Percentiles rank a stretch among this genome's conserved stretches.
These are phyloP conservation scores for Russula ochroleuca DNA, from an alignment of 768 basidiomycete species.

Conservation along the genomic window DNA sequence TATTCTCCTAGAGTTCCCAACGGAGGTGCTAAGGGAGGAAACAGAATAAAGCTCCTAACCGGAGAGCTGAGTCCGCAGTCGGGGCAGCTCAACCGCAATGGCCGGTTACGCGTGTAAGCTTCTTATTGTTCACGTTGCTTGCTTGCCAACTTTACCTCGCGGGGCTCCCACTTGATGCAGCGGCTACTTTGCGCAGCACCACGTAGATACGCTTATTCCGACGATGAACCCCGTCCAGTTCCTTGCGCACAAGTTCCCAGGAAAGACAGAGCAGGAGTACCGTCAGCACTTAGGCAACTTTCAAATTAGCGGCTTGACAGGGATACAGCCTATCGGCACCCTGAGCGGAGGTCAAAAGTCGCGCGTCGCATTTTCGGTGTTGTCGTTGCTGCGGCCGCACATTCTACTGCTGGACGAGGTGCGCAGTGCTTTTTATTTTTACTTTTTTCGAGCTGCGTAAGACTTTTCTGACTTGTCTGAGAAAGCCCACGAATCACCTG, in stretches of 20 bases:
- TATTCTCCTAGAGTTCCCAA: not conserved
- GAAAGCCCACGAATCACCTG: conserved; percentile 86
- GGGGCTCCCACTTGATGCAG: conserved; percentile 37
- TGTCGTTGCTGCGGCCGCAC: conserved; percentile 87
- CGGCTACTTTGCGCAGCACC: conserved; percentile 92
- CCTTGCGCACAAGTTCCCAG: conserved; percentile 87
- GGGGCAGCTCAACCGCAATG: conserved; percentile 87
- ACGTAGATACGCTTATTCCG: conserved; percentile 85
- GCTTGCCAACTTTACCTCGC: not conserved
- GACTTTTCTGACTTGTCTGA: conserved; percentile 4
- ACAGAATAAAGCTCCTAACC: conserved; percentile 86
- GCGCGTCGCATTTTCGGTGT: conserved; percentile 85
- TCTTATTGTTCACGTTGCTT: not conserved
- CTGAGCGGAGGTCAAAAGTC: conserved; percentile 95
- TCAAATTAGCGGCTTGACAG: conserved; percentile 95
- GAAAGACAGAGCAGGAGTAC: conserved; percentile 95
- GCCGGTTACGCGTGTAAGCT: conserved; percentile 79
- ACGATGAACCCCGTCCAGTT: conserved; percentile 91
- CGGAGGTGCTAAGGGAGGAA: not conserved
- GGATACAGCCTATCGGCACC: conserved; percentile 86
- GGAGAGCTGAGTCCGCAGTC: conserved; percentile 69
- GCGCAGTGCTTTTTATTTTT: conserved; percentile 25
- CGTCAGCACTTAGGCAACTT: conserved; percentile 93
- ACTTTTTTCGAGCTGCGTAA: not conserved
- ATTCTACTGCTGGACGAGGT: conserved; percentile 93